These are phyloP conservation scores for Eucalyptus dawsonii DNA, from an alignment of 345 rosid species.

Conservation along the genomic window DNA sequence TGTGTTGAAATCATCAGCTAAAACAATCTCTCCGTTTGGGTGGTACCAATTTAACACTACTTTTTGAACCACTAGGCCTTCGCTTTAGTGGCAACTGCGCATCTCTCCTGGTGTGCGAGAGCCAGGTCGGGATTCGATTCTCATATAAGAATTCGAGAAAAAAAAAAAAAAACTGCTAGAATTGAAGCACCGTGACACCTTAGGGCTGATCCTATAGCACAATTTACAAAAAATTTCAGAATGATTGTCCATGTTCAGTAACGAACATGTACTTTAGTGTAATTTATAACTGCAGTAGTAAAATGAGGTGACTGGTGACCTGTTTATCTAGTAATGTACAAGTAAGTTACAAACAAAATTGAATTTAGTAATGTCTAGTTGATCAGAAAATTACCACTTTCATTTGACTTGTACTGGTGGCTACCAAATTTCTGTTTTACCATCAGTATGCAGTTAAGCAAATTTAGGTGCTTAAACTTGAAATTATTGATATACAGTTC, in stretches of 20 bases:
- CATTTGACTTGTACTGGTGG: neutral
- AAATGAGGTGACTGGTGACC: neutral
- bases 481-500: too few relatives aligned
- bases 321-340: neutral
- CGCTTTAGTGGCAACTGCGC: neutral
- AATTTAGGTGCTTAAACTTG: too few relatives aligned
- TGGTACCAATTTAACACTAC: neutral
- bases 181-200: neutral
- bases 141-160: neutral
- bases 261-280: neutral
- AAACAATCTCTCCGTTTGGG: neutral
- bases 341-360: neutral
- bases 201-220: neutral
- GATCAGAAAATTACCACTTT: neutral
- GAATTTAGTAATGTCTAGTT: neutral
- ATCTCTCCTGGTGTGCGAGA: neutral
- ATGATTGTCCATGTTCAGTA: neutral
- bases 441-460: too few relatives aligned
- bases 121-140: neutral
- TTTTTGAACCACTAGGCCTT: neutral
- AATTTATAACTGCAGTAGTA: neutral
- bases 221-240: neutral
- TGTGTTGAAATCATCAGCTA: neutral
- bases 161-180: neutral
- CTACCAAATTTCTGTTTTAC: neutral